These are phyloP conservation scores for Violaceomyces palustris DNA, from an alignment of 1,284 basidiomycete species.

Conservation along the genomic window DNA sequence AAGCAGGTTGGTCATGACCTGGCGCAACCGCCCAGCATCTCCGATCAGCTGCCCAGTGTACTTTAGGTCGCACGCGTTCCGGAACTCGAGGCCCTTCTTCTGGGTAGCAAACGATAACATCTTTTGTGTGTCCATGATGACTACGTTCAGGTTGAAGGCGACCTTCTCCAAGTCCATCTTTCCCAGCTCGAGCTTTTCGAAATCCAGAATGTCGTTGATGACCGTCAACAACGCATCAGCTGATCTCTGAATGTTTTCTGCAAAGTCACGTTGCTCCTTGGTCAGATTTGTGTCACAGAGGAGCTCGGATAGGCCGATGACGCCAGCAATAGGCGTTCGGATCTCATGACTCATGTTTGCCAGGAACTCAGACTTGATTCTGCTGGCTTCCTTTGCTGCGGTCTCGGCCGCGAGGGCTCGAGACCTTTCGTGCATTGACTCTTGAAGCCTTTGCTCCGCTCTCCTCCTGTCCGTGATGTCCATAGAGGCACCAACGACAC, in stretches of 20 bases:
- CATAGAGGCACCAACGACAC: constrained; percentile 53
- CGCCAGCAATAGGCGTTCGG: constrained; percentile 54
- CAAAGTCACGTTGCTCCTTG: constrained; percentile 54
- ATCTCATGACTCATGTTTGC: constrained; percentile 56
- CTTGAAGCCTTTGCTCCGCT: constrained; percentile 46
- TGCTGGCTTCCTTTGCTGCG: constrained; percentile 57
- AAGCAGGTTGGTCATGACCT: constrained; percentile 53
- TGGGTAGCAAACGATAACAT: constrained; percentile 51
- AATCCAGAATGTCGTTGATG: constrained; percentile 57
- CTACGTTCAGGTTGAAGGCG: constrained; percentile 53
- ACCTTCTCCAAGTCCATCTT: constrained; percentile 54
- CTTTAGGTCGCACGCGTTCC: constrained; percentile 38
- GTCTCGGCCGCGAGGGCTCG: constrained; percentile 51
- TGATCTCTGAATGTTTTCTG: constrained; percentile 54
- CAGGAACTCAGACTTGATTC: constrained; percentile 56
- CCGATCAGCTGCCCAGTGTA: constrained; percentile 43
- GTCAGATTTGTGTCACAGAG: constrained; percentile 49
- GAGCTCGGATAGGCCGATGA: constrained; percentile 53
- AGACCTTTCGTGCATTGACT: constrained; percentile 48
- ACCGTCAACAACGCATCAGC: constrained; percentile 56
- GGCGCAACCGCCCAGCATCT: constrained; percentile 43
- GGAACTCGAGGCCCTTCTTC: constrained; percentile 51
- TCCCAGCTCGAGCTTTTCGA: constrained; percentile 55
- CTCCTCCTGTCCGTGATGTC: constrained; percentile 52
- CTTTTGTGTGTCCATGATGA: constrained; percentile 49